Percentiles rank a stretch among this genome's conserved stretches.
Evolutionary conservation across 2,329 filamentous ascomycete species (phyloP).

Genomic region (Ramichloridium luteum): DNA sequence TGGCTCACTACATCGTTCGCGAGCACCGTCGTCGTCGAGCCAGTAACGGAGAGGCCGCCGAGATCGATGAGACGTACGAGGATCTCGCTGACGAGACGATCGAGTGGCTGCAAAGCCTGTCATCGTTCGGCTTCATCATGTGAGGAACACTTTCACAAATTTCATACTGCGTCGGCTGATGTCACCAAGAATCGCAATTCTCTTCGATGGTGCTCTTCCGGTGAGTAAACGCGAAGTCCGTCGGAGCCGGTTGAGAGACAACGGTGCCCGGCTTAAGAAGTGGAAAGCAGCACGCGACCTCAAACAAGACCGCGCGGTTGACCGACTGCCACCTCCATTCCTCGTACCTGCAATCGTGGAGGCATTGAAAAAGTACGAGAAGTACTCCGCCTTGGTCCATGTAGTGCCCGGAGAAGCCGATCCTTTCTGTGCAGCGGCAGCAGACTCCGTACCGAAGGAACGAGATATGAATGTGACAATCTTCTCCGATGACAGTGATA

Average conservation of each 20-base stretch:
- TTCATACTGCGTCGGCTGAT: neutral
- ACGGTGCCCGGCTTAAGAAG: conserved; percentile 43
- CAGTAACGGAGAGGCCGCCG: neutral
- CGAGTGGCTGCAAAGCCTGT: conserved; percentile 51
- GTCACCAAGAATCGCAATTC: conserved; percentile 51
- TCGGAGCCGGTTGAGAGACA: conserved; percentile 46
- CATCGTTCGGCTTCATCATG: conserved; percentile 47
- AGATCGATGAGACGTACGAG: conserved; percentile 34
- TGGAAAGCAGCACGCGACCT: conserved; percentile 27
- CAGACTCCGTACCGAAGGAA: conserved; percentile 38
- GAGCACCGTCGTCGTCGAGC: too few species aligned
- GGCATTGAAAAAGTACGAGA: conserved; percentile 39
- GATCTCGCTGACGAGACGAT: conserved; percentile 49
- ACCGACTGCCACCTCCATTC: conserved; percentile 47
- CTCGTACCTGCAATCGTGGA: conserved; percentile 69
- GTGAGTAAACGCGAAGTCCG: conserved; percentile 50
- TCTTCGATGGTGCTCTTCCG: conserved; percentile 78
- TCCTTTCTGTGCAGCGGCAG: conserved; percentile 57
- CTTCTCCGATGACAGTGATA: conserved; percentile 77
- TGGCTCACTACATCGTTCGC: conserved; percentile 62
- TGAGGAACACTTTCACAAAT: conserved; percentile 30
- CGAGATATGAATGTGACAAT: conserved; percentile 32
- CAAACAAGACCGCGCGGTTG: conserved; percentile 6
- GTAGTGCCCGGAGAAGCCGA: conserved; percentile 81
- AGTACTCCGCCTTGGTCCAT: conserved; percentile 32